A percentile compares a stretch with the other conserved stretches of the same genome.
phyloP scores from a whole-genome alignment of 1,139 yeast genomes.

The Debaryomyces coudertii region DNA sequence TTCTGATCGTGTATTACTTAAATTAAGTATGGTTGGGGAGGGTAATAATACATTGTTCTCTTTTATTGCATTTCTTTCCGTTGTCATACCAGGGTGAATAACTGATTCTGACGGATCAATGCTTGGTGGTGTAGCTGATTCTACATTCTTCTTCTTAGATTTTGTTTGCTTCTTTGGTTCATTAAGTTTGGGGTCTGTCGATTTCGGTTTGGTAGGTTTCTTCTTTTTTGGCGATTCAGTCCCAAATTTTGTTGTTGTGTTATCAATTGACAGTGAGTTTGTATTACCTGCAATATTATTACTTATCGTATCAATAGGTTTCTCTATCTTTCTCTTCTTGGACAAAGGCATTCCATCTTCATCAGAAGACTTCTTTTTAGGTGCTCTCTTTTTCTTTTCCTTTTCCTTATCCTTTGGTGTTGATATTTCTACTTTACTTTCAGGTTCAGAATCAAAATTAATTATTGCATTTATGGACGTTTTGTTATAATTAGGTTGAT shows the following conservation, averaged over 20 bases:
- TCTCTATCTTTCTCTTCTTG: conserved; percentile 16
- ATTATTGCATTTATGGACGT: conserved; percentile 44
- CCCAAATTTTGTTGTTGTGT: conserved; percentile 5
- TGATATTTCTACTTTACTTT: conserved; percentile 10
- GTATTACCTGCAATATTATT: background rate
- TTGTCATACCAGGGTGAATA: conserved; percentile 23
- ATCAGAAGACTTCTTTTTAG: conserved; percentile 18
- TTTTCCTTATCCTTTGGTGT: conserved; percentile 12
- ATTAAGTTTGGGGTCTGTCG: conserved; percentile 9
- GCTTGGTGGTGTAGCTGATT: background rate
- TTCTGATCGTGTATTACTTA: background rate
- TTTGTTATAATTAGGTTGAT: conserved; percentile 24
- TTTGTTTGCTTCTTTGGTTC: conserved; percentile 13
- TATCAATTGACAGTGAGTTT: background rate
- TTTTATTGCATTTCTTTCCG: conserved; percentile 18
- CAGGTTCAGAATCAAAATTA: conserved; percentile 36
- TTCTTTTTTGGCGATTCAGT: conserved; percentile 11
- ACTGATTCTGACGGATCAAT: conserved; percentile 9
- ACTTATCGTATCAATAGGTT: background rate
- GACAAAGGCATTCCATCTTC: conserved; percentile 14
- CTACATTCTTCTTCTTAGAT: conserved; percentile 12
- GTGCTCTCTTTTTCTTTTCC: conserved; percentile 17
- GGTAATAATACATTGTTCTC: conserved; percentile 7
- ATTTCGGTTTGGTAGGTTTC: conserved; percentile 11
- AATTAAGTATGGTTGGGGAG: conserved; percentile 8